Base-by-base conservation (phyloP, 2,329 filamentous ascomycete species). In the Chaetomiaceae sp. region DNA sequence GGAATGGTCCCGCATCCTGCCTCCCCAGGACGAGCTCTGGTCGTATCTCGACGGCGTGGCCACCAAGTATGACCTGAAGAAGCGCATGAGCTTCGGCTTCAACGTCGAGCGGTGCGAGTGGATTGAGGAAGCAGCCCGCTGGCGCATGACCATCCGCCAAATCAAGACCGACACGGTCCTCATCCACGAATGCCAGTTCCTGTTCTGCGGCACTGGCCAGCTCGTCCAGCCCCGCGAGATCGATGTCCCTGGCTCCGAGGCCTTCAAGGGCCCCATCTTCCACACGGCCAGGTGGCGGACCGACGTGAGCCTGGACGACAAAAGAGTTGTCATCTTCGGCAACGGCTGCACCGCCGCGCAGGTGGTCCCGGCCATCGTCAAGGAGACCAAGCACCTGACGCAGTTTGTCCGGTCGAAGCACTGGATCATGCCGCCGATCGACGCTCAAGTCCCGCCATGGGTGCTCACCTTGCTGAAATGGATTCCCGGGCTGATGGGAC, bases 1-100 rank as follows among this genome's bases (percentile, higher is more conserved):
- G 0, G 69, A 81, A 55, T 87, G 84, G 83, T 75, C 72, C 0
- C 73, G 80, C 37, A 71, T 81, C 36, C 78, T 84, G 61, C 77
- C 82, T 0, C 72, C 76, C 38, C 76, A 76, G 1, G 59, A 66
- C 2, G 84, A 87, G 61, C 80, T 87, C 20, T 69, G 72, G 47
- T 67, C 71, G 1, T 87, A 88, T 58, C 76, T 82, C 67, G 68
- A 78, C 51, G 55, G 63, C 0, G 70, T 85, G 0, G 81, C 82
- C 0, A 65, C 69, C 4, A 71, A 73, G 54, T 77, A 74, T 59
- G 66, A 69, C 38, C 64, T 78, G 6, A 43, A 60, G 34, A 57
- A 64, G 5, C 70, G 71, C 45, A 73, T 76, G 64, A 60, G 59
- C 1, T 74, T 75, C 47, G 61, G 65, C n/a, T 62, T 66, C 6